Evolutionary conservation across 371 early-diverging fungal species (phyloP).

Genomic region (Syncephalastrum racemosum): DNA sequence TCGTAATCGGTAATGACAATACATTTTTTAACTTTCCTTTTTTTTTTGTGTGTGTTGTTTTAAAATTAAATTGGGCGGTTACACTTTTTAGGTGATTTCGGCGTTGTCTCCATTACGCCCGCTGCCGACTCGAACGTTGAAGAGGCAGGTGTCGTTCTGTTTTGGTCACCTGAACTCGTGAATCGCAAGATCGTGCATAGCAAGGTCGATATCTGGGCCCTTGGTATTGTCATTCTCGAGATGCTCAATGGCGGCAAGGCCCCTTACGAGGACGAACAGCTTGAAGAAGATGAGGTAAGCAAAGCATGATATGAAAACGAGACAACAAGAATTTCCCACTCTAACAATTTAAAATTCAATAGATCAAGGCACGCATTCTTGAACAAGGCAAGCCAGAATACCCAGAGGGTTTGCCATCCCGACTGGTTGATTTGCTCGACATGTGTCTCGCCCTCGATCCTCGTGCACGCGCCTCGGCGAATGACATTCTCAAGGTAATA

Average conservation of each 20-base stretch:
- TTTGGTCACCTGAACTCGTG: constrained; percentile 55
- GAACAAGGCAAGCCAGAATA: constrained; percentile 38
- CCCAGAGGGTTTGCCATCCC: constrained; percentile 36
- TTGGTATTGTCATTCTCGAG: constrained; percentile 51
- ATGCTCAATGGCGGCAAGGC: constrained; percentile 50
- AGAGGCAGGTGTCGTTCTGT: constrained; percentile 54
- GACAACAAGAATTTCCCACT: background rate
- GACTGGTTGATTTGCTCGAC: constrained; percentile 38
- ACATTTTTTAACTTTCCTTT: background rate
- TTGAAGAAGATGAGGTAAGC: constrained; percentile 47
- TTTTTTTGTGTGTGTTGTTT: background rate
- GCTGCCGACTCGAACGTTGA: constrained; percentile 48
- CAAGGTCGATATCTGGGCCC: constrained; percentile 50
- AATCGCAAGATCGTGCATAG: constrained; percentile 45
- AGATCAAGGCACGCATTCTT: constrained; percentile 52
- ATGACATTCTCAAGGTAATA: constrained; percentile 35
- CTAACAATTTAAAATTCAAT: background rate
- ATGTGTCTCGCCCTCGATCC: constrained; percentile 43
- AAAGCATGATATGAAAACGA: background rate
- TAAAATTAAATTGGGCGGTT: background rate
- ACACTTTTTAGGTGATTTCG: constrained; percentile 43
- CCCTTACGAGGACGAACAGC: constrained; percentile 50
- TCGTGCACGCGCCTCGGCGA: constrained; percentile 31
- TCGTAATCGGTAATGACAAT: constrained; percentile 42
- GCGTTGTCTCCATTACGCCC: constrained; percentile 50